Conservation (phyloP, 2,329 filamentous ascomycete species). For the Claviceps humidiphila region DNA sequence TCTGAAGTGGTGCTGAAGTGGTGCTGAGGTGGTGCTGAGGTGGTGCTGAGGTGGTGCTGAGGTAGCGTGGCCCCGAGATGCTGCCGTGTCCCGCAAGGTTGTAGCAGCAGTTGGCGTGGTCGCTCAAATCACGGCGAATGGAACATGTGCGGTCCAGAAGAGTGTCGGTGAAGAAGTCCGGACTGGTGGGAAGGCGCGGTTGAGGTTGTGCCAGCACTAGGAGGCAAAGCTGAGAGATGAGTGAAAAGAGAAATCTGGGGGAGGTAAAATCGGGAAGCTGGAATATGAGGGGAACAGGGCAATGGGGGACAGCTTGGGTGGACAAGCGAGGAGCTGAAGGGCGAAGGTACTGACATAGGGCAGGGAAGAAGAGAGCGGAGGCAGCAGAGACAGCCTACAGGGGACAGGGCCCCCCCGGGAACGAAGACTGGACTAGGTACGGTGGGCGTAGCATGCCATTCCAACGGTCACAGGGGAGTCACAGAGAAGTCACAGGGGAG, state of each 20-base stretch:
- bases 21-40: background rate
- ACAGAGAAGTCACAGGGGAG: too few relatives aligned
- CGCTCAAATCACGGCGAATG: background rate
- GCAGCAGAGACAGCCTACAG: background rate
- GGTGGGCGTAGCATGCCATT: too few relatives aligned
- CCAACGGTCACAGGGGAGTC: too few relatives aligned
- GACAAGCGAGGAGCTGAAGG: background rate
- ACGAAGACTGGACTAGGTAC: background rate
- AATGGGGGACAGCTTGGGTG: background rate
- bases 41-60: background rate
- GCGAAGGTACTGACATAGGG: background rate
- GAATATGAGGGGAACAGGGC: background rate
- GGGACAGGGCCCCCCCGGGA: background rate
- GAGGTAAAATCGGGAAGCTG: background rate
- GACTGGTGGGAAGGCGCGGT: background rate
- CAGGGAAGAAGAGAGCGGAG: background rate
- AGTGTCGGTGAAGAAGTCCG: background rate
- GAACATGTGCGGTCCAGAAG: background rate
- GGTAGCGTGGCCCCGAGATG: background rate
- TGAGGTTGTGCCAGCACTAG: background rate
- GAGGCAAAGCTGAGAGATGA: background rate
- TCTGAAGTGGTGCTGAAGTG: background rate
- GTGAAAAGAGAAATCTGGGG: background rate
- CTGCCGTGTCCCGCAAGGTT: constrained; percentile 1
- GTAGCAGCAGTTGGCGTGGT: background rate